Conservation (phyloP, 495 filamentous ascomycete genomes). For the Rusavskia elegans region DNA sequence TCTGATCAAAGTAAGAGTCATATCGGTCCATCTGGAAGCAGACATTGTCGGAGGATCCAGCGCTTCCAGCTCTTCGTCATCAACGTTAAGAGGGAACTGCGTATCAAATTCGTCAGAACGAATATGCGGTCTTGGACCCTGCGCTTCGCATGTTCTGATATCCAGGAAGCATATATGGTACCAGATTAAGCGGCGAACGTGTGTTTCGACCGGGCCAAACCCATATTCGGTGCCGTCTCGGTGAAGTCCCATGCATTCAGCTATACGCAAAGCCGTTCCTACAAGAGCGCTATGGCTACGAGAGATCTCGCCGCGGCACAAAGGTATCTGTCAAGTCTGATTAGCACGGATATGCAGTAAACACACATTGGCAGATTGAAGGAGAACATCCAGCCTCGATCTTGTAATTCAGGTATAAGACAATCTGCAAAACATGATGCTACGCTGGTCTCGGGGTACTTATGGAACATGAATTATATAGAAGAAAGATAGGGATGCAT, state of each 20-base stretch:
- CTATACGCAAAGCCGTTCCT: conserved; percentile 52
- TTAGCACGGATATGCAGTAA: not conserved
- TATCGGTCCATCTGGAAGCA: conserved; percentile 42
- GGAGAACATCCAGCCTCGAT: no score
- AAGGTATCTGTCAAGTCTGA: conserved; percentile 34
- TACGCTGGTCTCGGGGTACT: no score
- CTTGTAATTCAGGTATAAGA: no score
- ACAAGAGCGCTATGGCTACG: conserved; percentile 54
- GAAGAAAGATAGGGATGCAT: no score
- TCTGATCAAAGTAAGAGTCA: conserved; percentile 46
- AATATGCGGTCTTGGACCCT: conserved; percentile 52
- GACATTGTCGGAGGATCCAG: conserved; percentile 27
- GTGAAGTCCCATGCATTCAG: conserved; percentile 65
- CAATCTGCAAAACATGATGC: not conserved
- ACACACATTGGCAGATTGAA: no score
- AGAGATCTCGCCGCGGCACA: conserved; percentile 53
- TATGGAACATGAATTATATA: no score
- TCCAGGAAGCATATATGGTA: conserved; percentile 62
- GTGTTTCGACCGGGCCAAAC: conserved; percentile 48
- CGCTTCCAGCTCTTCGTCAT: conserved; percentile 40
- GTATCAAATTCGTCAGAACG: conserved; percentile 58
- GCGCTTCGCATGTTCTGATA: conserved; percentile 58
- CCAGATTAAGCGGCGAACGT: conserved; percentile 64
- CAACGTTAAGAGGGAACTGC: conserved; percentile 46
- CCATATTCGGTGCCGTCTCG: conserved; percentile 40